Evolutionary conservation across 345 rosid species (phyloP), one percentile per base, ranked within the genome.

Genomic region (Salix purpurea): DNA sequence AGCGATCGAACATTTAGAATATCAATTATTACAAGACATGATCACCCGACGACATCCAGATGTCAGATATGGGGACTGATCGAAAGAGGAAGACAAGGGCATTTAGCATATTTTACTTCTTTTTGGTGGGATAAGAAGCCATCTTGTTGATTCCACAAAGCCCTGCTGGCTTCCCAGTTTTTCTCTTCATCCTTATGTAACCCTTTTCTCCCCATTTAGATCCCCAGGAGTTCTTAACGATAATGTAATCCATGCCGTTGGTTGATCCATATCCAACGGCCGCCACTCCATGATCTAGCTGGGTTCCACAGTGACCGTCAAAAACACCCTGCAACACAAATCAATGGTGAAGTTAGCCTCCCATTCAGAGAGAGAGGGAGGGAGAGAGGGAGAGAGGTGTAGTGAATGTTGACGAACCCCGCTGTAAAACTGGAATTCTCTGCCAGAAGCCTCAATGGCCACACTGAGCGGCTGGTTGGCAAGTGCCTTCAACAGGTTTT

Each of bases 51-150:
- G 62, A 58, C 14, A 58, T 58, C 28, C 26, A n/a, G 62, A 56
- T 56, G 23, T n/a, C 28, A 58, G 50, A 40, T 12, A 40, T n/a
- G 52, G 71, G 12, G 21, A 18, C 2, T 9, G 11, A 28, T 28
- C 30, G 30, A 37, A 10, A 67, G n/a, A 37, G 39, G 14, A 37
- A 9, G 39, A 30, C 3, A 28, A 19, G 32, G 7, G 32, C 61
- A n/a, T 56, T 21, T 56, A 8, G 61, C 61, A 21, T 32, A 32
- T 56, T 11, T 76, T 71, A 81, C 32, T 76, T 76, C 7, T 61
- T 72, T 69, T 81, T 81, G 13, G 80, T 81, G 62, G 83, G 83
- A 60, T 76, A 81, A 69, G 83, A 81, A 62, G 80, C 83, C 83
- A 81, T 81, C 30, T 81, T 81, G 77, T 81, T 67, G 60, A 81